Percentiles rank a stretch among this genome's conserved stretches.
phyloP scores from a whole-genome alignment of 129 eudicot species.

The Centrapalus pauciflorus region DNA sequence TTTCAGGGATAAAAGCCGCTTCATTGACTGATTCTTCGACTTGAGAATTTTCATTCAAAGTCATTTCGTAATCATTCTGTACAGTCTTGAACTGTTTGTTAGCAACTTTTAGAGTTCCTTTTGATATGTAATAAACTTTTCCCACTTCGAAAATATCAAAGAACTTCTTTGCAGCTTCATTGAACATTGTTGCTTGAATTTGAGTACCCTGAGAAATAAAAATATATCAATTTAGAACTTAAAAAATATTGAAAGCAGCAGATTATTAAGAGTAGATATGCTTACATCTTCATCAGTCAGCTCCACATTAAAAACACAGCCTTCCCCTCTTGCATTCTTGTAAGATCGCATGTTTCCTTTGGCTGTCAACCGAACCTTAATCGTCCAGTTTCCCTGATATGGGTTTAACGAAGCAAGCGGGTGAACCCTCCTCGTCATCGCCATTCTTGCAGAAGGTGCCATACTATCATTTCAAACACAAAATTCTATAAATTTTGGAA shows the following conservation, averaged over 20 bases:
- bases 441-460: constrained; percentile 86
- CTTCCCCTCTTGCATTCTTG: constrained; percentile 82
- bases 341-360: constrained; percentile 74
- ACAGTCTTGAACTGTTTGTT: constrained; percentile 92
- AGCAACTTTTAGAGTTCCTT: constrained; percentile 77
- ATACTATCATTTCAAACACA: constrained; percentile 46
- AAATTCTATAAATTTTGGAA: too few relatives aligned
- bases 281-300: constrained; percentile 96
- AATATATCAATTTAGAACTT: neutral
- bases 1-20: constrained; percentile 70
- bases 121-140: constrained; percentile 88
- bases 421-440: constrained; percentile 79
- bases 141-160: constrained; percentile 79
- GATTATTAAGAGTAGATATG: neutral
- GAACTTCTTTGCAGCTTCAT: constrained; percentile 85
- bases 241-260: neutral
- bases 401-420: constrained; percentile 92
- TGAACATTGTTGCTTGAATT: constrained; percentile 96
- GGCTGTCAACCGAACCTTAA: constrained; percentile 72
- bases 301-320: constrained; percentile 89
- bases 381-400: constrained; percentile 93
- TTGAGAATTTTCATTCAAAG: constrained; percentile 70
- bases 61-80: constrained; percentile 95
- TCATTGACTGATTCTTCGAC: constrained; percentile 77
- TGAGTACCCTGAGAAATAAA: constrained; percentile 69